Base-by-base conservation (phyloP, 768 basidiomycete genomes). In the Termitomyces sp. region DNA sequence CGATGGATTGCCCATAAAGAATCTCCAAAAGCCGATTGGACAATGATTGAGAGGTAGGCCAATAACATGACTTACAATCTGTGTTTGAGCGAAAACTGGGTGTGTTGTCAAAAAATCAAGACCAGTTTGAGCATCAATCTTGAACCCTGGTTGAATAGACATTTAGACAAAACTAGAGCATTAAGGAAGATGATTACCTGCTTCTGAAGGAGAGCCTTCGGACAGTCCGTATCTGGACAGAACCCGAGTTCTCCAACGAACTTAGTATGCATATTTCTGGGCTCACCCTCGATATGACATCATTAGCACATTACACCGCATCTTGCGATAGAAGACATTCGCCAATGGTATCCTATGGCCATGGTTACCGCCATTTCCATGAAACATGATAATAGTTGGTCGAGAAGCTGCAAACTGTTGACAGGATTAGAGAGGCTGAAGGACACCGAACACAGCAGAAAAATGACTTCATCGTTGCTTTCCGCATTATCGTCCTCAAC, bases 241-340 rank as follows among this genome's bases (percentile, higher is more conserved):
- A 53, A 40, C 45, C 33, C 20, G 31, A 36, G 33, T n/a, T 40
- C 13, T 15, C 38, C 43, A 7, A 51, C 22, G 35, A 50, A 31
- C 27, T 22, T 0, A 36, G 27, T 15, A 31, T 36, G 16, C 35
- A 23, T 36, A 27, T 49, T n/a, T 32, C 35, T 43, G 23, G 29
- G 69, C 85, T 54, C 63, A 91, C 89, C 94, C 94, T 64, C 96
- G 75, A 66, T 99, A 99, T 45, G 90, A 94, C 56, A 96, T 73
- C 88, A 98, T 93, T 38, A 98, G 73, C 3, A 97, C 93, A 65
- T 98, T 98, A 68, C 94, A 97, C 15, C 91, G 79, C 83, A 93
- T 85, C 64, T 83, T 82, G 44, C 83, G 70, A 64, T 81, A 91
- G 66, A 98, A 96, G 32, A 92, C 80, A 47, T 81, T 80, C 0